Conservation (phyloP, 148 eudicot species). For the Selenicereus undatus region DNA sequence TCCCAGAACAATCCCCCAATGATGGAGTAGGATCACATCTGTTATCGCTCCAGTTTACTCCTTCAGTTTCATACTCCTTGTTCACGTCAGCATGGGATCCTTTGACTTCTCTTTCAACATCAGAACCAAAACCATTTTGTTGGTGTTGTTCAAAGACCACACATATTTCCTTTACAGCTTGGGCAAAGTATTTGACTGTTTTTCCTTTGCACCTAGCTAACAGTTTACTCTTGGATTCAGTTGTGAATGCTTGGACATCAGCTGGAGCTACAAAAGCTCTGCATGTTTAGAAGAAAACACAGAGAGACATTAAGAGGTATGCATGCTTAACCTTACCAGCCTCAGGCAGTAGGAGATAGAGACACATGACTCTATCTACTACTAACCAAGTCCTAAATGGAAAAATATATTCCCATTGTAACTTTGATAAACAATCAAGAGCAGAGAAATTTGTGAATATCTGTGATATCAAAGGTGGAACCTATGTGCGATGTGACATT, state of each 20-base stretch:
- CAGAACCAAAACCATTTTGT: constrained; percentile 29
- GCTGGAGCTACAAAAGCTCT: constrained; percentile 91
- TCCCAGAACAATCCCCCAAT: constrained; percentile 34
- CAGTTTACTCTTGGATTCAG: constrained; percentile 63
- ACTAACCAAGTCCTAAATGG: neutral
- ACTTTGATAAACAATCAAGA: neutral
- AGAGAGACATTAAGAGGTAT: constrained; percentile 14
- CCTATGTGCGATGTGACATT: too few species aligned
- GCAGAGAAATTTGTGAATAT: neutral
- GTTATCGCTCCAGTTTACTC: constrained; percentile 24
- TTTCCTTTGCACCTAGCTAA: constrained; percentile 66
- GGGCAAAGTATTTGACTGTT: constrained; percentile 64
- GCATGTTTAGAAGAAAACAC: constrained; percentile 21
- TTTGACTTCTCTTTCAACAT: constrained; percentile 36
- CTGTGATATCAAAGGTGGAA: neutral
- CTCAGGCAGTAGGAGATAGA: neutral
- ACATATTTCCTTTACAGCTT: constrained; percentile 87
- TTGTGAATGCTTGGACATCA: constrained; percentile 76
- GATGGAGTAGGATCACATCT: constrained; percentile 30
- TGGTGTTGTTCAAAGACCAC: constrained; percentile 62
- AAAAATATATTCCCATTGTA: neutral
- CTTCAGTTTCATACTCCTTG: constrained; percentile 26
- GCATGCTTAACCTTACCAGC: neutral
- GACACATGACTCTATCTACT: neutral
- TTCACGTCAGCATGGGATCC: constrained; percentile 27